Evolutionary conservation across 2,329 filamentous ascomycete genomes (phyloP), one percentile per base, ranked within the genome.

Genomic region (Didymella arachidicola): DNA sequence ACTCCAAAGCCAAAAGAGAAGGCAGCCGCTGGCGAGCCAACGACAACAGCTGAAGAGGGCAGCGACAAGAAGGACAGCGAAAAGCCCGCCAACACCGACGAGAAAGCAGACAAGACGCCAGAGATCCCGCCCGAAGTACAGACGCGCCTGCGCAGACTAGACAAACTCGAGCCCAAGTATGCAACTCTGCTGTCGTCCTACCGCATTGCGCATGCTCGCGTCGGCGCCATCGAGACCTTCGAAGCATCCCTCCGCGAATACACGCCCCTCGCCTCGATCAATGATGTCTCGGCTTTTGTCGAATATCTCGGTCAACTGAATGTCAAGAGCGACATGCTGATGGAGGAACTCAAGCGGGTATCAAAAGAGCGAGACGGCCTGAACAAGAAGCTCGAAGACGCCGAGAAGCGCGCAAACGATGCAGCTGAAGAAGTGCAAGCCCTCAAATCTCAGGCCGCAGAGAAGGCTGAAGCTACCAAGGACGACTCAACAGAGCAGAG

Each of bases 281-380:
- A 83, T 66, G 95, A 99, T 59, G 92, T 94, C 0, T 86, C 87
- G 52, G 89, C 93, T 2, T 82, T 99, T 32, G 86, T 93, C 7
- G 94, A 98, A 77, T 99, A 97, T 71, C 83, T 99, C 27, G 92
- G 89, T 67, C 92, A 97, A 76, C 79, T 96, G 39, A 94, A 89
- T 61, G 78, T 93, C 52, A 94, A 96, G 72, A 89, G 89, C 41
- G 92, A 96, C 69, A 96, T 99, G 91, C 88, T 96, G 3, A 89
- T 96, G 86, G 90, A 96, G 44, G 95, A 99, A 77, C 82, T 97
- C 56, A 97, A 96, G 79, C 85, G 92, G 12, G 87, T 98, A 0
- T 90, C 92, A 0, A 84, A 85, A 3, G 93, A 98, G 72, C 89
- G 90, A 59, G 92, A 97, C 60, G 86, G 87, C 16, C 82, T 90